Evolutionary conservation across 148 eudicot species (phyloP).

Genomic region (Fagopyrum homotropicum): DNA sequence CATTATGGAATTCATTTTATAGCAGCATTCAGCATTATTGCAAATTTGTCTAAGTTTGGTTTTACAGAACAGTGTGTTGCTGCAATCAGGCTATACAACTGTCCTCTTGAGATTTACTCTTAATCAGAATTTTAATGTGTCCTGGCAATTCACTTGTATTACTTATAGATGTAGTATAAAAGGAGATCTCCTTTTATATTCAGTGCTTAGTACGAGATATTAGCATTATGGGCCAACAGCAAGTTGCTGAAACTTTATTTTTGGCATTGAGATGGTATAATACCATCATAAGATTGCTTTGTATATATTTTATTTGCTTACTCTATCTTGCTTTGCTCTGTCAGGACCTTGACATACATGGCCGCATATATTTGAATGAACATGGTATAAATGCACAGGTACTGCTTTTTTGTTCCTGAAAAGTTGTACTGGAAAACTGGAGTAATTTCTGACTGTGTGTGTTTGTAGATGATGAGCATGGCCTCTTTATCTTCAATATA

Average conservation of each 20-base stretch:
- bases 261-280: neutral
- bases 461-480: neutral
- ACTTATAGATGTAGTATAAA: neutral
- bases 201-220: neutral
- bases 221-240: neutral
- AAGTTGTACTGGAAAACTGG: neutral
- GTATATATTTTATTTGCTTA: neutral
- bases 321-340: constrained; percentile 14
- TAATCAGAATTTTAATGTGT: neutral
- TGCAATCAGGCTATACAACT: neutral
- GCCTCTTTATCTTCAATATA: neutral
- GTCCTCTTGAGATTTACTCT: neutral
- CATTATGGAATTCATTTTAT: neutral
- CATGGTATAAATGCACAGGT: constrained; percentile 99
- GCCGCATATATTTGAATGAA: constrained; percentile 82
- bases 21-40: neutral
- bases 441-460: neutral
- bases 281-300: neutral
- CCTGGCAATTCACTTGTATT: neutral
- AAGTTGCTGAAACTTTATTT: constrained; percentile 2
- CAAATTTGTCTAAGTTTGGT: neutral
- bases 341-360: constrained; percentile 79
- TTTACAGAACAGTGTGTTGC: neutral
- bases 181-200: neutral
- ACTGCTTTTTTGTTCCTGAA: constrained; percentile 12